Conservation (phyloP, 345 rosid species). For the Raphanus raphanistrum region DNA sequence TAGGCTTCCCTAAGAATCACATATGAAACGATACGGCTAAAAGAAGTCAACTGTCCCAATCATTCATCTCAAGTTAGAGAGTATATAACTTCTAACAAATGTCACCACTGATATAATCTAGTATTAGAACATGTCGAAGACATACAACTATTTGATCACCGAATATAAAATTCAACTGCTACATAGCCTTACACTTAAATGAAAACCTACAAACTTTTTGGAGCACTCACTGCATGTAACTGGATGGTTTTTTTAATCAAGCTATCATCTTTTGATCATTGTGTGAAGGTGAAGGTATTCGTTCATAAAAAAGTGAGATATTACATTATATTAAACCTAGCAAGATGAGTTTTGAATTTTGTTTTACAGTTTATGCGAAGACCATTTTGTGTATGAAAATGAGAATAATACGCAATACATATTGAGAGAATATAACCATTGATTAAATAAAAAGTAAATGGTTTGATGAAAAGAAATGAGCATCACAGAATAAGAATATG, state of each 20-base stretch:
- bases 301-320: background rate
- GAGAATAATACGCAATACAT: background rate
- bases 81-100: background rate
- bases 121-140: background rate
- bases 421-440: constrained; percentile 17
- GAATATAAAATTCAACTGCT: background rate
- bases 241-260: background rate
- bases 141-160: background rate
- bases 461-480: constrained; percentile 22
- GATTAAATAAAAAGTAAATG: constrained; percentile 23
- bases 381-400: background rate
- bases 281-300: background rate
- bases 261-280: background rate
- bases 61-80: background rate
- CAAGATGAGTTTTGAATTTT: background rate
- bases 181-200: background rate
- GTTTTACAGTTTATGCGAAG: background rate
- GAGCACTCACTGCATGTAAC: background rate
- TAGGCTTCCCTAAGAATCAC: background rate
- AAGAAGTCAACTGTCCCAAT: background rate
- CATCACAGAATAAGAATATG: constrained; percentile 52
- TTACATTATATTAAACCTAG: background rate
- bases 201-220: background rate
- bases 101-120: background rate
- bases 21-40: background rate